Base-by-base conservation (phyloP, 2,329 filamentous ascomycete genomes). In the Pseudogymnoascus sp. region DNA sequence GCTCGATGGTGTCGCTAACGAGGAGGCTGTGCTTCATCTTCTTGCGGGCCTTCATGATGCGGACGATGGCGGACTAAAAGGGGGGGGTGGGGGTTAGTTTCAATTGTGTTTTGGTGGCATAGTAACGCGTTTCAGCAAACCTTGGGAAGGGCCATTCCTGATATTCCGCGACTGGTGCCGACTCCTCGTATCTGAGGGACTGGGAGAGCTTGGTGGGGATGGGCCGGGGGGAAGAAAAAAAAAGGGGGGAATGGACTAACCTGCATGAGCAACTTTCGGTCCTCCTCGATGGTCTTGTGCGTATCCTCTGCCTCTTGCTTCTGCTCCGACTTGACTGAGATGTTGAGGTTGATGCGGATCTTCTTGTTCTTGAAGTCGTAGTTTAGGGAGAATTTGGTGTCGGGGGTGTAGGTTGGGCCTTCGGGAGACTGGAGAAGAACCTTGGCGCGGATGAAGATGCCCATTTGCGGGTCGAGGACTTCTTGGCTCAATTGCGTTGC, bases 21-120 rank as follows among this genome's bases (percentile, higher is more conserved):
- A 99, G 85, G 71, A 94, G 88, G 63, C 87, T 85, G 76, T 99
- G 92, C 83, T 96, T 97, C 90, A 97, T 95, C 77, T 88, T 90
- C 84, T 99, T 97, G 63, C 94, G 88, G 3, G 92, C 95, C 79
- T 99, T 99, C 94, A 99, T 99, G 77, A 99, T 96, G 70, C 94
- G 90, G 61, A 99, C 94, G 73, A 99, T 97, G 21, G 92, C 92
- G 63, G 94, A 97, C 92, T 99, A 65, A 60, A 57, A 63, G 41
- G 12, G 58, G 35, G 64, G 75, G 71, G 64, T 75, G 71, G 75
- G 63, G 62, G 61, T 63, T 39, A 39, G 61, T 65, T 30, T 60
- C 37, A 45, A 5, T 3, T 13, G 3, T 57, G 13, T 4, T 21
- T n/a, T n/a, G n/a, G n/a, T n/a, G n/a, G n/a, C n/a, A n/a, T n/a